Evolutionary conservation across 306 rosid species (phyloP).

Genomic region (Acacia melanoxylon): DNA sequence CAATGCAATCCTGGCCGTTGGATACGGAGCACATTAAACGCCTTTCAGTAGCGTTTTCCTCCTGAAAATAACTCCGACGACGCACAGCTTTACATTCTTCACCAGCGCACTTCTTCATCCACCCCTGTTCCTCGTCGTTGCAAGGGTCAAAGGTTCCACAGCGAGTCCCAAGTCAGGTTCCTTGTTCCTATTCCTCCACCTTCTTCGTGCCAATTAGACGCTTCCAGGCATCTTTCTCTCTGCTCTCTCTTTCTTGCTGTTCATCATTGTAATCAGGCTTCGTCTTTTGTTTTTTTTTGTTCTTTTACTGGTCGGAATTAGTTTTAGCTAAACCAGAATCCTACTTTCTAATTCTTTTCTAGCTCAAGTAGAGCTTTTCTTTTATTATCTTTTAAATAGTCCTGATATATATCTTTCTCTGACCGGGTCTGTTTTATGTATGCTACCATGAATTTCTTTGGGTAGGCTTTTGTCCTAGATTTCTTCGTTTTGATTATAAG

Average conservation of each 20-base stretch:
- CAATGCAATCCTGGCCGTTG: neutral
- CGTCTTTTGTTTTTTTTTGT: neutral
- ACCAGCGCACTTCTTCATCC: neutral
- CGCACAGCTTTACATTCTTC: neutral
- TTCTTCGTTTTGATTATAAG: neutral
- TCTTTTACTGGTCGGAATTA: neutral
- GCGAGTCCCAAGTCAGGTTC: neutral
- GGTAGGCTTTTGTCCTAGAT: neutral
- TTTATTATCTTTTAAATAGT: neutral
- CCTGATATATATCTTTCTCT: neutral
- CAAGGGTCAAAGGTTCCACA: neutral
- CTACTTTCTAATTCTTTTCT: neutral
- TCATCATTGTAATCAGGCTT: neutral
- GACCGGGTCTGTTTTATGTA: neutral
- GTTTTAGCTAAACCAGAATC: neutral
- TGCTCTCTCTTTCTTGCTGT: neutral
- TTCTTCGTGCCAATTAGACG: neutral
- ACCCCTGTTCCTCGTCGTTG: too few relatives aligned
- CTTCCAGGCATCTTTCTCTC: constrained; percentile 32
- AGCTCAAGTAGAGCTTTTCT: neutral
- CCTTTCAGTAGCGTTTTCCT: too few relatives aligned
- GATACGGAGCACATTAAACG: too few relatives aligned
- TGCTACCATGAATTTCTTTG: neutral
- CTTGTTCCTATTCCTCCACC: neutral
- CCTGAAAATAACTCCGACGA: too few relatives aligned